These are phyloP conservation scores for Penicillium sp. DNA, from an alignment of 2,329 filamentous ascomycete species.

Conservation along the genomic window DNA sequence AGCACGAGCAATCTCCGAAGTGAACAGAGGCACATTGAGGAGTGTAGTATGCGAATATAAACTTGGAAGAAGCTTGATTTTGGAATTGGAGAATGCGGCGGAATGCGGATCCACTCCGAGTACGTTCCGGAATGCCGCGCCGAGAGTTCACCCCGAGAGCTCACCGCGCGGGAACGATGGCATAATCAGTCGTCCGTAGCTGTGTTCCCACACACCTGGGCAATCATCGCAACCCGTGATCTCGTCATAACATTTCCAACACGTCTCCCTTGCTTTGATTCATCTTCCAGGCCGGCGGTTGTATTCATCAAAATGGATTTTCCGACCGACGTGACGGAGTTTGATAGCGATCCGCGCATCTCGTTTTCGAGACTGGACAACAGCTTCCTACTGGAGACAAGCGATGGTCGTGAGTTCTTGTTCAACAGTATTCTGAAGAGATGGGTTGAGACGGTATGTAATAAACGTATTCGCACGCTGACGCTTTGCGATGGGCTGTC, in stretches of 20 bases:
- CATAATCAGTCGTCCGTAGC: too few species aligned
- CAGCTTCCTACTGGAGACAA: conserved; percentile 80
- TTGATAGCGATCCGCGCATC: conserved; percentile 76
- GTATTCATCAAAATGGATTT: conserved; percentile 39
- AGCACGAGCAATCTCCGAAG: too few species aligned
- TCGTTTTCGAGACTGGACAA: conserved; percentile 81
- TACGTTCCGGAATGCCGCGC: not conserved
- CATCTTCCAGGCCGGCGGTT: not conserved
- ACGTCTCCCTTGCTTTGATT: not conserved
- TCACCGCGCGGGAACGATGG: too few species aligned
- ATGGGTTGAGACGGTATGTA: conserved; percentile 68
- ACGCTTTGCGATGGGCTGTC: not conserved
- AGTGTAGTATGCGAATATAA: not conserved
- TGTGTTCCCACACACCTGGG: not conserved
- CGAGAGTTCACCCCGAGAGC: not conserved
- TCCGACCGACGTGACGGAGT: conserved; percentile 62
- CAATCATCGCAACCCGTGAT: not conserved
- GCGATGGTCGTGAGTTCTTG: conserved; percentile 81
- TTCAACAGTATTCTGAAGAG: conserved; percentile 69
- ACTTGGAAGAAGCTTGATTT: not conserved
- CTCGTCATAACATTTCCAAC: too few species aligned
- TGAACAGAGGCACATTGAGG: not conserved
- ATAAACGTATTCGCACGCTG: too few species aligned
- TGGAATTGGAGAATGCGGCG: too few species aligned
- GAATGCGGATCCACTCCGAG: not conserved